Conservation (phyloP, 2,329 filamentous ascomycete species). For the Botrytis elliptica region DNA sequence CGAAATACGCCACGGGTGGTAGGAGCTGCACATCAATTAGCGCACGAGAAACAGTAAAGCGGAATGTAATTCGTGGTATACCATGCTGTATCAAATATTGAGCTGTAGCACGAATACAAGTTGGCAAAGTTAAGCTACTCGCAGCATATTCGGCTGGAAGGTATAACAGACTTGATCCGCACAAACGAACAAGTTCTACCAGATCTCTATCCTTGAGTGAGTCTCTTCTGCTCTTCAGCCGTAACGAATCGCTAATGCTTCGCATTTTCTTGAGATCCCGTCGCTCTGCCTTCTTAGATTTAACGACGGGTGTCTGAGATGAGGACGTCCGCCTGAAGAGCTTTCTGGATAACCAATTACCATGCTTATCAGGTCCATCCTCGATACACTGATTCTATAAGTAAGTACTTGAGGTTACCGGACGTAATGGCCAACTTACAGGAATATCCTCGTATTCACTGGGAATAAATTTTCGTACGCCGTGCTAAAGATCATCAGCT, state of each 20-base stretch:
- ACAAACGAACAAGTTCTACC: slow-evolving; percentile 59
- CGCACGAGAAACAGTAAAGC: neutral
- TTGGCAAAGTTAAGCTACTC: slow-evolving; percentile 58
- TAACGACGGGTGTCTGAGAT: slow-evolving; percentile 34
- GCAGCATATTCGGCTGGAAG: slow-evolving; percentile 59
- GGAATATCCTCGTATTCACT: slow-evolving; percentile 30
- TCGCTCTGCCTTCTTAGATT: slow-evolving; percentile 27
- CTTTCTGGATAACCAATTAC: slow-evolving; percentile 43
- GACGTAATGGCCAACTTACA: slow-evolving; percentile 25
- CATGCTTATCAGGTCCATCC: slow-evolving; percentile 33
- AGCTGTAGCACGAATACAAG: slow-evolving; percentile 65
- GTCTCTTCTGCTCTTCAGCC: slow-evolving; percentile 47
- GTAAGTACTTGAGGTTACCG: neutral
- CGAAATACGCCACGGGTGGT: slow-evolving; percentile 60
- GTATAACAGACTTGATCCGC: slow-evolving; percentile 61
- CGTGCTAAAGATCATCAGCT: slow-evolving; percentile 46
- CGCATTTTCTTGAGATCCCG: slow-evolving; percentile 46
- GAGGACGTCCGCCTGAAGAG: slow-evolving; percentile 42
- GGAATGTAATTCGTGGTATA: slow-evolving; percentile 38
- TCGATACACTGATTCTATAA: slow-evolving; percentile 15
- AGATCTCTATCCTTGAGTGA: slow-evolving; percentile 52
- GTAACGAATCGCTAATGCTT: slow-evolving; percentile 56
- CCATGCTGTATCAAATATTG: slow-evolving; percentile 62
- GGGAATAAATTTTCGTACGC: slow-evolving; percentile 42
- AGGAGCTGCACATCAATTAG: slow-evolving; percentile 35